Conservation (phyloP, 306 rosid species). For the Sindora glabra region DNA sequence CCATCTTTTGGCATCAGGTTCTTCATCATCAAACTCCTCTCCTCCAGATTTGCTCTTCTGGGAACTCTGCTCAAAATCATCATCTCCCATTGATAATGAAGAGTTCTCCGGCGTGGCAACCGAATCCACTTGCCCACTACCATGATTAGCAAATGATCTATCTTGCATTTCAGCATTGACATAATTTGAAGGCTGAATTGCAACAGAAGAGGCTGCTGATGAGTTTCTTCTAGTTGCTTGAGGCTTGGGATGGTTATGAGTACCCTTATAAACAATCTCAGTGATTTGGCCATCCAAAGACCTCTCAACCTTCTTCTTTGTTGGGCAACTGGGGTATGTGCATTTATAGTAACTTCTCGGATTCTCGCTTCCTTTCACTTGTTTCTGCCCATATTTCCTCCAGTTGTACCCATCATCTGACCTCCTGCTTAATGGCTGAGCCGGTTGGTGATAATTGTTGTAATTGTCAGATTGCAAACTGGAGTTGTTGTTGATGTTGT, state of each 20-base stretch:
- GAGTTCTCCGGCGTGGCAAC: conserved; percentile 83
- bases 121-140: conserved; percentile 53
- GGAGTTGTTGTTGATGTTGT: too few species aligned
- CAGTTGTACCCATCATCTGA: conserved; percentile 96
- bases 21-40: conserved; percentile 62
- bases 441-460: conserved; percentile 31
- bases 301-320: conserved; percentile 92
- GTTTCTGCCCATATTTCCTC: conserved; percentile 98
- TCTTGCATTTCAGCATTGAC: conserved; percentile 34
- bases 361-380: conserved; percentile 96
- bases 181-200: conserved; percentile 32
- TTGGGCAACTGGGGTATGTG: conserved; percentile 83
- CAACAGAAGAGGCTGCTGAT: conserved; percentile 26
- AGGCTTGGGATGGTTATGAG: conserved; percentile 91
- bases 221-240: conserved; percentile 66
- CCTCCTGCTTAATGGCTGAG: conserved; percentile 47
- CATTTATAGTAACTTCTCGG: conserved; percentile 98
- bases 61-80: conserved; percentile 63
- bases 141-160: conserved; percentile 47
- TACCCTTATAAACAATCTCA: conserved; percentile 92
- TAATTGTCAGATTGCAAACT: conserved; percentile 32
- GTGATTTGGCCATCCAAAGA: conserved; percentile 83
- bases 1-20: conserved; percentile 82
- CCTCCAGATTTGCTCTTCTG: conserved; percentile 64
- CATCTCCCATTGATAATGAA: conserved; percentile 69